Percentiles rank a stretch among this genome's conserved stretches.
Evolutionary conservation across 2,329 filamentous ascomycete species (phyloP).

Genomic region (Penicillium brevicompactum): DNA sequence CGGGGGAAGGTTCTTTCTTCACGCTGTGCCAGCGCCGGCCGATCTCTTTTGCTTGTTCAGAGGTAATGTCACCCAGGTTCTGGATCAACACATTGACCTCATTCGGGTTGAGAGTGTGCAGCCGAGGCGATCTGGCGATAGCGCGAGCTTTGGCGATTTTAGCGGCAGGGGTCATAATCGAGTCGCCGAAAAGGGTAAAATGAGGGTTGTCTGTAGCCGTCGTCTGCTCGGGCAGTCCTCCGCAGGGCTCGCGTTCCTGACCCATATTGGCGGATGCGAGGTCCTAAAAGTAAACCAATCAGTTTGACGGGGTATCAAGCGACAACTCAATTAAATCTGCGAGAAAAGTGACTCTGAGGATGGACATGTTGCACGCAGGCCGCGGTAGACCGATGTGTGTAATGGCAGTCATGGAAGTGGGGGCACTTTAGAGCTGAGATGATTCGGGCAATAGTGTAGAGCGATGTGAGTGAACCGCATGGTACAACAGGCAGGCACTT

Average conservation of each 20-base stretch:
- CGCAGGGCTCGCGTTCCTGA: background rate
- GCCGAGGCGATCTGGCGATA: background rate
- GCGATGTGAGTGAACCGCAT: too few relatives aligned
- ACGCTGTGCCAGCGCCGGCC: background rate
- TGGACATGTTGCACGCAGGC: too few relatives aligned
- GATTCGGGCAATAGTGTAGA: too few relatives aligned
- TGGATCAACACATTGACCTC: background rate
- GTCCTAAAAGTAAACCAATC: background rate
- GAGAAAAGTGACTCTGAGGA: too few relatives aligned
- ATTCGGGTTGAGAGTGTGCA: background rate
- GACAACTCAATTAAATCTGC: background rate
- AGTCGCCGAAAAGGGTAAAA: background rate
- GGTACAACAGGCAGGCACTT: too few relatives aligned
- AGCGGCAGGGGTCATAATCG: background rate
- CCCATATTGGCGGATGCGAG: background rate
- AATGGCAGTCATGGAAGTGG: too few relatives aligned
- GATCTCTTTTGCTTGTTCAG: background rate
- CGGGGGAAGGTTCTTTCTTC: background rate
- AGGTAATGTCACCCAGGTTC: constrained; percentile 1
- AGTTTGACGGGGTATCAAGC: background rate
- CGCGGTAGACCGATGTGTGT: too few relatives aligned
- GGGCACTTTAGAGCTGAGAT: too few relatives aligned
- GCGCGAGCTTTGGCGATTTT: background rate
- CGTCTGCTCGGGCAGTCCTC: background rate
- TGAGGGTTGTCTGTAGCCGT: background rate